Evolutionary conservation across 148 eudicot genomes (phyloP).

Genomic region (Diospyros kaki): DNA sequence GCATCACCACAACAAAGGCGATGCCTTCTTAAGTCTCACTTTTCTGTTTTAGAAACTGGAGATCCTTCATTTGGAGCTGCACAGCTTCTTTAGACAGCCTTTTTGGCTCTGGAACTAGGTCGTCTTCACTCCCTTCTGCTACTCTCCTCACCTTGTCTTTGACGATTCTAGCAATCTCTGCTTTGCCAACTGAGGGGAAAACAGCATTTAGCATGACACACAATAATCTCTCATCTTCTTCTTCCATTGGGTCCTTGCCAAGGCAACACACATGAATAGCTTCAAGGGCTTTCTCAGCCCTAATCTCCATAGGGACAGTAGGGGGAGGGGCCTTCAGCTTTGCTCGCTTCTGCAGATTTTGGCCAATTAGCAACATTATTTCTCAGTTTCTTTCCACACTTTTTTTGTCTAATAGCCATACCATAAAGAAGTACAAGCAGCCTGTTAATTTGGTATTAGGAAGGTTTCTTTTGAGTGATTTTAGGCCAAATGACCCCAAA

Average conservation of each 20-base stretch:
- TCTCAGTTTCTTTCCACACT: no score
- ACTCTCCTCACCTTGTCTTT: conserved; percentile 49
- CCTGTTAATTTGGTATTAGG: background rate
- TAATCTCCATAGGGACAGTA: conserved; percentile 60
- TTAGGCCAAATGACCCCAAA: no score
- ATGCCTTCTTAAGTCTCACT: conserved; percentile 17
- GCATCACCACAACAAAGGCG: background rate
- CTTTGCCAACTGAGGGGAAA: conserved; percentile 59
- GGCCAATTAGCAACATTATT: background rate
- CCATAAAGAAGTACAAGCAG: background rate
- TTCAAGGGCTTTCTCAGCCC: conserved; percentile 91
- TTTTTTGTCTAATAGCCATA: background rate
- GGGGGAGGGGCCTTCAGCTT: conserved; percentile 44
- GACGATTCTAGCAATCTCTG: conserved; percentile 43
- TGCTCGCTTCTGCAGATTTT: conserved; percentile 57
- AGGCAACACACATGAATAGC: conserved; percentile 84
- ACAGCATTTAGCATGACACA: conserved; percentile 64
- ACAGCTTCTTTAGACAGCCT: conserved; percentile 81
- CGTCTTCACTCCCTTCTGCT: conserved; percentile 48
- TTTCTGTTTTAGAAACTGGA: conserved; percentile 72
- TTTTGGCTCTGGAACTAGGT: conserved; percentile 46
- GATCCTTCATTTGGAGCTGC: conserved; percentile 86
- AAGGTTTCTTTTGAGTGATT: no score
- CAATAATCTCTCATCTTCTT: conserved; percentile 66
- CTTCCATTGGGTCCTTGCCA: conserved; percentile 61